Evolutionary conservation across 1,284 basidiomycete genomes (phyloP).

Genomic region (Boletellus deceptivus): DNA sequence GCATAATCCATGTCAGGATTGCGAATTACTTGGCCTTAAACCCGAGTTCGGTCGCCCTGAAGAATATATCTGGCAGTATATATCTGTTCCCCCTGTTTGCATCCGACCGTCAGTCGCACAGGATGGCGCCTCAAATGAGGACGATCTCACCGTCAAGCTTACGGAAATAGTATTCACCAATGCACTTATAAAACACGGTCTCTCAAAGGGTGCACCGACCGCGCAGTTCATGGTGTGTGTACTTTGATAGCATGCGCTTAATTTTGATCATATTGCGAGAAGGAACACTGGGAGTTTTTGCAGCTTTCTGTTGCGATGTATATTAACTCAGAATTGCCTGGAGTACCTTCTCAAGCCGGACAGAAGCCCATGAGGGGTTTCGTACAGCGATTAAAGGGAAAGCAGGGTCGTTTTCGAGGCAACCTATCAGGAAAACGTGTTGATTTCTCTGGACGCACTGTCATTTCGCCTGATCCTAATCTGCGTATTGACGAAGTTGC

Average conservation of each 20-base stretch:
- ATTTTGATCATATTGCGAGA: slow-evolving; percentile 11
- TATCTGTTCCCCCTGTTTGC: slow-evolving; percentile 97
- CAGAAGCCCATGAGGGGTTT: slow-evolving; percentile 95
- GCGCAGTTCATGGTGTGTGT: slow-evolving; percentile 80
- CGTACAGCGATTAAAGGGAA: slow-evolving; percentile 97
- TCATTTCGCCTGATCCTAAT: slow-evolving; percentile 99
- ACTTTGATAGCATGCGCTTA: neutral
- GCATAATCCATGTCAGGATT: slow-evolving; percentile 58
- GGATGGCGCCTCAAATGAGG: slow-evolving; percentile 97
- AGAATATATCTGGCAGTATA: slow-evolving; percentile 99
- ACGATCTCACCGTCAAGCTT: slow-evolving; percentile 96
- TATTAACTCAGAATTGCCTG: slow-evolving; percentile 97
- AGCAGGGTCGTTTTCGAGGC: slow-evolving; percentile 98
- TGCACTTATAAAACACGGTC: slow-evolving; percentile 87
- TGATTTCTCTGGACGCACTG: slow-evolving; percentile 97
- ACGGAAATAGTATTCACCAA: slow-evolving; percentile 98
- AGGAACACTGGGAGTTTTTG: slow-evolving; percentile 99
- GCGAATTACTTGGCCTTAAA: slow-evolving; percentile 89
- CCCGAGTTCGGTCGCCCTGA: slow-evolving; percentile 92
- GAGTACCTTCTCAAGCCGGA: slow-evolving; percentile 80
- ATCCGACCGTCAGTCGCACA: slow-evolving; percentile 97
- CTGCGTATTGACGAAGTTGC: slow-evolving; percentile 97
- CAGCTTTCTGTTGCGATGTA: slow-evolving; percentile 96
- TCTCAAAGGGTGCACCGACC: slow-evolving; percentile 86
- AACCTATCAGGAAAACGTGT: slow-evolving; percentile 99